A percentile compares a stretch with the other conserved stretches of the same genome.
Evolutionary conservation across 2,329 filamentous ascomycete species (phyloP).

Genomic region (Epichloe baconii): DNA sequence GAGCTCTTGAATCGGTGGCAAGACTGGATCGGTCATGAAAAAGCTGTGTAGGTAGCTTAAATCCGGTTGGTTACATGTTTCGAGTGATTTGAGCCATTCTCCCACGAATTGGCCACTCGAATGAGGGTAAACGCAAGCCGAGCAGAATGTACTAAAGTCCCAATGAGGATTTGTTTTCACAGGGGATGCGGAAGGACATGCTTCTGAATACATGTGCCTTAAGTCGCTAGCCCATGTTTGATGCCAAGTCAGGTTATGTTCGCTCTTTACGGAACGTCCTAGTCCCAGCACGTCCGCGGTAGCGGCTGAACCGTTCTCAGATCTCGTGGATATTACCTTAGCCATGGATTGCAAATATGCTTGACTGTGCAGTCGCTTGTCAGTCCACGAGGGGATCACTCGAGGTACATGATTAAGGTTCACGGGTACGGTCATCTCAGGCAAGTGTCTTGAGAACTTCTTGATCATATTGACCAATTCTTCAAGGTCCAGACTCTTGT

Average conservation of each 20-base stretch:
- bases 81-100: constrained; percentile 50
- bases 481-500: constrained; percentile 24
- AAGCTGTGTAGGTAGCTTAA: constrained; percentile 62
- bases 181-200: constrained; percentile 50
- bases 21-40: constrained; percentile 49
- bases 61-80: constrained; percentile 68
- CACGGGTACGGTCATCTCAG: constrained; percentile 74
- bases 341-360: constrained; percentile 16
- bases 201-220: constrained; percentile 29
- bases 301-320: constrained; percentile 4
- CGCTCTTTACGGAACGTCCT: background rate
- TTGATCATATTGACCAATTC: constrained; percentile 53
- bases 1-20: constrained; percentile 49
- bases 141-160: constrained; percentile 52
- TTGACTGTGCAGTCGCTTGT: constrained; percentile 17
- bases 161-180: constrained; percentile 46
- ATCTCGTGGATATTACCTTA: constrained; percentile 17
- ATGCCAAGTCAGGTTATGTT: background rate
- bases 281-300: background rate
- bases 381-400: constrained; percentile 45
- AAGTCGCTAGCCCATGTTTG: constrained; percentile 15
- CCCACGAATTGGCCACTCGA: constrained; percentile 53
- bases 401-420: constrained; percentile 45
- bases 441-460: constrained; percentile 57
- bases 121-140: constrained; percentile 48